Evolutionary conservation across 176 grass and related monocot genomes (phyloP).

Genomic region (Eragrostis curvula): DNA sequence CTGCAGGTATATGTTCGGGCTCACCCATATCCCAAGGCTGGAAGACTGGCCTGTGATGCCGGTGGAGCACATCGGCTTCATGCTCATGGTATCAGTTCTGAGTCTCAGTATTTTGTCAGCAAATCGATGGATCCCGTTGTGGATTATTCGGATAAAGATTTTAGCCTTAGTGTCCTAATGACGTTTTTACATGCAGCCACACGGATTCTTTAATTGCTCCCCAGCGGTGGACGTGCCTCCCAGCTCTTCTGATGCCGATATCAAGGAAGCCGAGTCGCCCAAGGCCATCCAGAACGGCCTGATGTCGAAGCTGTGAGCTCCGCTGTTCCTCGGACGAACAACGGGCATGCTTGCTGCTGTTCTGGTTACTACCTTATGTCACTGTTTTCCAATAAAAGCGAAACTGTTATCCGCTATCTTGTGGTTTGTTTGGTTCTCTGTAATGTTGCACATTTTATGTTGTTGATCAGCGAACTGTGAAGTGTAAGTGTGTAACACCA

Average conservation of each 20-base stretch:
- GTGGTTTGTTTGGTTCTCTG: slow-evolving; percentile 9
- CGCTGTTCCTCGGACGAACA: background rate
- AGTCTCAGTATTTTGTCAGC: background rate
- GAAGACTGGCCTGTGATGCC: slow-evolving; percentile 99
- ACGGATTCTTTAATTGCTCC: slow-evolving; percentile 99
- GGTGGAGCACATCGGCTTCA: slow-evolving; percentile 93
- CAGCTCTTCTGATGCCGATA: slow-evolving; percentile 57
- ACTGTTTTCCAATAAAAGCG: slow-evolving; percentile 15
- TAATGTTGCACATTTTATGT: background rate
- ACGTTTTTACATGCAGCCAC: slow-evolving; percentile 58
- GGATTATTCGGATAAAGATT: background rate
- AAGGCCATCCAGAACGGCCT: slow-evolving; percentile 79
- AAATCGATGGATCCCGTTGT: background rate
- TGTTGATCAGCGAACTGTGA: slow-evolving; percentile 5
- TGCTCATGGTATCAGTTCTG: slow-evolving; percentile 80
- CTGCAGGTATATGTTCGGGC: slow-evolving; percentile 87
- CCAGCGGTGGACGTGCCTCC: slow-evolving; percentile 92
- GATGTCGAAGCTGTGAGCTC: slow-evolving; percentile 83
- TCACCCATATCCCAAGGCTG: slow-evolving; percentile 96
- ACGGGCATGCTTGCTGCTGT: background rate
- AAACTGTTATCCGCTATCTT: background rate
- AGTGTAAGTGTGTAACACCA: background rate
- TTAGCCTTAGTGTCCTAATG: background rate
- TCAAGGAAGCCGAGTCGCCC: slow-evolving; percentile 73
- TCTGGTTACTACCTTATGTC: slow-evolving; percentile 1